Percentiles rank a stretch among this genome's conserved stretches.
These are phyloP conservation scores for Cyclaneusma minus DNA, from an alignment of 2,329 filamentous ascomycete species.

Conservation along the genomic window DNA sequence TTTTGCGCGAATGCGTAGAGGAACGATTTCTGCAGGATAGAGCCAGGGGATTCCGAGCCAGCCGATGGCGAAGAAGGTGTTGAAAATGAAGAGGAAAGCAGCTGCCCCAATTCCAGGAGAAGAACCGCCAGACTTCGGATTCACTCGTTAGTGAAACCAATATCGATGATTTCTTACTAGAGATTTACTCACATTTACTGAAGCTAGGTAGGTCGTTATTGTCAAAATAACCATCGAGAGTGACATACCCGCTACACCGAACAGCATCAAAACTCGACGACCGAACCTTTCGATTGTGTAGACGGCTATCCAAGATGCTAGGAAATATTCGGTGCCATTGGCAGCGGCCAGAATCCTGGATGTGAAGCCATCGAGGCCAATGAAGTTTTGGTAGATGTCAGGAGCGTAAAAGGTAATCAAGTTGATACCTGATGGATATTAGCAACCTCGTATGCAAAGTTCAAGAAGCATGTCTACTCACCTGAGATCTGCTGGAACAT, in stretches of 20 bases:
- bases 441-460: no score
- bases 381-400: constrained; percentile 32
- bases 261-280: constrained; percentile 55
- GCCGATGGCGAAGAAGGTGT: constrained; percentile 35
- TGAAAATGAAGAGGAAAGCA: constrained; percentile 30
- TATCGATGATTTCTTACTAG: no score
- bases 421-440: no score
- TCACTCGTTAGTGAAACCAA: constrained; percentile 6
- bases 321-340: constrained; percentile 28
- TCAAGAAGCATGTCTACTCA: no score
- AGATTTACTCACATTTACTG: constrained; percentile 18
- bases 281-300: constrained; percentile 38
- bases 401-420: constrained; percentile 30
- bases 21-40: constrained; percentile 40
- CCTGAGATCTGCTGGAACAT: constrained; percentile 34
- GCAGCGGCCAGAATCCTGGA: constrained; percentile 39
- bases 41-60: constrained; percentile 39
- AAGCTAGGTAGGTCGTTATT: constrained; percentile 22
- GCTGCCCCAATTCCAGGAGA: constrained; percentile 16
- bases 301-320: constrained; percentile 23
- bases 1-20: constrained; percentile 33
- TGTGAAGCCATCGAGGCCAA: constrained; percentile 27
- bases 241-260: constrained; percentile 48
- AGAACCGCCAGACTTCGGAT: constrained; percentile 5
- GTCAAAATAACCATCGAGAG: constrained; percentile 47